Evolutionary conservation across 2,329 filamentous ascomycete genomes (phyloP).

Genomic region (Cladosporium sp.): DNA sequence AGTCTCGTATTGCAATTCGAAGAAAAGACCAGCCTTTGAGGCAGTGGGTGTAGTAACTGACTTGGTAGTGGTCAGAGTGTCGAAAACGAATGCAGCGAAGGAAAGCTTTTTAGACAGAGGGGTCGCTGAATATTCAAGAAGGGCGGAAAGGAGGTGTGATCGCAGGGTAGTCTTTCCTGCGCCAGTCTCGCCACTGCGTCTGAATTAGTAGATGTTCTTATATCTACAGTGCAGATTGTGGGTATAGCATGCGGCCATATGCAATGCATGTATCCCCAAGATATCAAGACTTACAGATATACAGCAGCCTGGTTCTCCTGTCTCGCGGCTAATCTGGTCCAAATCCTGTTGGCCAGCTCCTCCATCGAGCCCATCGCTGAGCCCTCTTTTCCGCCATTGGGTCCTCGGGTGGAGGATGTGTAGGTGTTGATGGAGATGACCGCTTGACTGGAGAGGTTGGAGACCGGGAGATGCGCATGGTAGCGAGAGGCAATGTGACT

Average conservation of each 20-base stretch:
- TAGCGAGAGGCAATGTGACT: conserved; percentile 83
- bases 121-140: conserved; percentile 86
- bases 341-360: conserved; percentile 83
- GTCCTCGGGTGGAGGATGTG: conserved; percentile 78
- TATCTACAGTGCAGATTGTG: not conserved
- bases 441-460: conserved; percentile 83
- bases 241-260: not conserved
- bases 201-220: conserved; percentile 17
- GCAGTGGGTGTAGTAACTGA: conserved; percentile 92
- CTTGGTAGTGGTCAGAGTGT: conserved; percentile 94
- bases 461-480: conserved; percentile 83
- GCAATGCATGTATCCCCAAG: not conserved
- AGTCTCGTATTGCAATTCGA: conserved; percentile 95
- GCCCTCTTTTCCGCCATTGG: conserved; percentile 85
- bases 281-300: conserved; percentile 69
- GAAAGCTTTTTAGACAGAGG: conserved; percentile 91
- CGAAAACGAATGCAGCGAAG: conserved; percentile 90
- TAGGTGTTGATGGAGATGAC: conserved; percentile 93
- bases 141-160: conserved; percentile 77
- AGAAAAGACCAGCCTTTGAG: conserved; percentile 91
- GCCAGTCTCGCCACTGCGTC: conserved; percentile 79
- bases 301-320: conserved; percentile 90
- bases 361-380: conserved; percentile 90
- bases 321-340: conserved; percentile 75
- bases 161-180: conserved; percentile 94